Conservation (phyloP, 768 basidiomycete genomes). For the Dacryopinax primogenitus region DNA sequence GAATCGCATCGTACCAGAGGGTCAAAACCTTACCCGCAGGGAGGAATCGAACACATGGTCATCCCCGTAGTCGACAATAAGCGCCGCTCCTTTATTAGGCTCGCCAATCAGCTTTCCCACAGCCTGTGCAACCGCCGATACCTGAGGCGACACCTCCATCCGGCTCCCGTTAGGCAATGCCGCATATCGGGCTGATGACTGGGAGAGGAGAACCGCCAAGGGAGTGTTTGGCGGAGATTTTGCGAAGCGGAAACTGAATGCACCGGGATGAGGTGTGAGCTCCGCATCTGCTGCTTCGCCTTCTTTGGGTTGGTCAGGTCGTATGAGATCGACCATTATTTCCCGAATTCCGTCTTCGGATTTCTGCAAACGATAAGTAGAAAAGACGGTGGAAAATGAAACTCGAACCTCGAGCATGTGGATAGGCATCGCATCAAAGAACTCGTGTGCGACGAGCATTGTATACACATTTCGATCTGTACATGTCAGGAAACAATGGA, state of each 20-base stretch:
- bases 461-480: constrained; percentile 43
- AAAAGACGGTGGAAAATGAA: background rate
- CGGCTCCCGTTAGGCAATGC: constrained; percentile 53
- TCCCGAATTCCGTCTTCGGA: constrained; percentile 72
- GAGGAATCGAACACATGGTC: constrained; percentile 55
- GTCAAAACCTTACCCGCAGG: constrained; percentile 51
- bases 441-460: constrained; percentile 87
- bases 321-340: constrained; percentile 47
- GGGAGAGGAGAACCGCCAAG: background rate
- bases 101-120: constrained; percentile 50
- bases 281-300: background rate
- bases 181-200: constrained; percentile 56
- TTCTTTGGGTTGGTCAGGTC: constrained; percentile 30
- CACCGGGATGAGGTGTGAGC: background rate
- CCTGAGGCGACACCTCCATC: constrained; percentile 66
- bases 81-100: constrained; percentile 33
- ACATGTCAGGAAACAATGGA: background rate
- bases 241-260: constrained; percentile 8
- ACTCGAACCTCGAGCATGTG: constrained; percentile 66
- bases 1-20: background rate
- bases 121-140: constrained; percentile 53
- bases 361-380: constrained; percentile 38
- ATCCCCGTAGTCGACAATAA: constrained; percentile 85
- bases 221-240: constrained; percentile 9
- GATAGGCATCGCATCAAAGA: constrained; percentile 92